A percentile compares a stretch with the other conserved stretches of the same genome.
phyloP scores from a whole-genome alignment of 352 stramenopile genomes.

The Phytophthora multivora region DNA sequence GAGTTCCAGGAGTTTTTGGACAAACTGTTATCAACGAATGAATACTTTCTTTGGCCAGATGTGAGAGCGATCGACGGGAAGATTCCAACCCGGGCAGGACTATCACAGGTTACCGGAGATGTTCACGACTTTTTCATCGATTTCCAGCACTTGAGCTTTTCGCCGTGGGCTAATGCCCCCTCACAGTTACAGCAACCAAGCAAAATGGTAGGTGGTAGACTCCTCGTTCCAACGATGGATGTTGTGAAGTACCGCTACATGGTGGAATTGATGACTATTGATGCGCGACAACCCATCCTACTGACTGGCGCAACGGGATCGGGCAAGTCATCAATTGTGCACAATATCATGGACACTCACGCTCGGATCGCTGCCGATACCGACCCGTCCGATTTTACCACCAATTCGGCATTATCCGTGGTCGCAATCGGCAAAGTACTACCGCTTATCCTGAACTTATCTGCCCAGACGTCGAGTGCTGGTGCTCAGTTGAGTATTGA shows the following conservation, averaged over 20 bases:
- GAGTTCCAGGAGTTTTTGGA: constrained; percentile 66
- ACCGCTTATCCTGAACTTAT: constrained; percentile 81
- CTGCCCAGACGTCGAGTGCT: constrained; percentile 82
- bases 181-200: constrained; percentile 19
- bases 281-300: constrained; percentile 77
- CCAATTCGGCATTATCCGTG: constrained; percentile 20
- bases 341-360: constrained; percentile 65
- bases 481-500: constrained; percentile 89
- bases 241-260: constrained; percentile 72
- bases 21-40: constrained; percentile 44
- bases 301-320: constrained; percentile 89
- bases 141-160: constrained; percentile 66
- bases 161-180: constrained; percentile 45
- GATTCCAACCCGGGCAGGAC: constrained; percentile 42
- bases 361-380: constrained; percentile 27
- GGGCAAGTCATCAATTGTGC: constrained; percentile 87
- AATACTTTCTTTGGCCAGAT: constrained; percentile 55
- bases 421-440: constrained; percentile 39
- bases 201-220: constrained; percentile 15
- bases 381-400: constrained; percentile 11
- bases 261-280: constrained; percentile 53
- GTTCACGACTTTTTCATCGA: constrained; percentile 77
- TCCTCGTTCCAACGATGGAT: constrained; percentile 71
- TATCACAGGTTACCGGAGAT: constrained; percentile 55
- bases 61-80: constrained; percentile 58